phyloP scores from a whole-genome alignment of 371 early-diverging fungal genomes.

The Cladochytrium tenue region DNA sequence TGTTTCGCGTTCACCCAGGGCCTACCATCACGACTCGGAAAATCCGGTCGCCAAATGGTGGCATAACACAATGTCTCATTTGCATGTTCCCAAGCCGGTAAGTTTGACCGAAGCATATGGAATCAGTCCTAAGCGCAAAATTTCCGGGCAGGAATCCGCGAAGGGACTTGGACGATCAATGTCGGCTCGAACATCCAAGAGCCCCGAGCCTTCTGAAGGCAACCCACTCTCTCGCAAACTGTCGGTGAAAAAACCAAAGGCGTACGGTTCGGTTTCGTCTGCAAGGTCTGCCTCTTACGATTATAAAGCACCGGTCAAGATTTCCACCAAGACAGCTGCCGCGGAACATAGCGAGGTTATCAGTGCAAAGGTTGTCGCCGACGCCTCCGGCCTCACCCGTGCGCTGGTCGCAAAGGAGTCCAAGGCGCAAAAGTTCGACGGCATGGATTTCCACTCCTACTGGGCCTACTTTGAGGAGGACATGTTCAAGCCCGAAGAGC shows the following conservation, averaged over 20 bases:
- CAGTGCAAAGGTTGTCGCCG: conserved; percentile 10
- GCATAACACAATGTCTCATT: no score
- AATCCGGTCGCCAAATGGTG: no score
- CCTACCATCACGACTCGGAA: no score
- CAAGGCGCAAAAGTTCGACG: conserved; percentile 6
- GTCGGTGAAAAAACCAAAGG: not conserved
- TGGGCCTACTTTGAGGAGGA: conserved; percentile 26
- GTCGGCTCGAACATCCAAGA: no score
- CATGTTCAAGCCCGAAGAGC: not conserved
- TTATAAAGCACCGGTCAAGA: not conserved
- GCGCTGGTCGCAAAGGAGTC: not conserved
- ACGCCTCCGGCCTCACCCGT: conserved; percentile 13
- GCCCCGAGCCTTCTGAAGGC: not conserved
- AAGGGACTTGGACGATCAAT: not conserved
- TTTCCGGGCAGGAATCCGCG: not conserved
- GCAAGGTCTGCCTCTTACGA: no score
- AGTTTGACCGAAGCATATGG: no score
- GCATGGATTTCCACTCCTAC: conserved; percentile 18
- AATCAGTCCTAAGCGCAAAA: no score
- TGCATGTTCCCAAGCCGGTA: no score
- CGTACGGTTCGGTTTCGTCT: not conserved
- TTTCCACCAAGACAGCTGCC: not conserved
- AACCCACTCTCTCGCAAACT: not conserved
- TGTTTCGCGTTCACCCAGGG: not conserved
- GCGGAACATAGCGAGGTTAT: not conserved